phyloP scores from a whole-genome alignment of 768 basidiomycete genomes.

The Auricularia sp. region DNA sequence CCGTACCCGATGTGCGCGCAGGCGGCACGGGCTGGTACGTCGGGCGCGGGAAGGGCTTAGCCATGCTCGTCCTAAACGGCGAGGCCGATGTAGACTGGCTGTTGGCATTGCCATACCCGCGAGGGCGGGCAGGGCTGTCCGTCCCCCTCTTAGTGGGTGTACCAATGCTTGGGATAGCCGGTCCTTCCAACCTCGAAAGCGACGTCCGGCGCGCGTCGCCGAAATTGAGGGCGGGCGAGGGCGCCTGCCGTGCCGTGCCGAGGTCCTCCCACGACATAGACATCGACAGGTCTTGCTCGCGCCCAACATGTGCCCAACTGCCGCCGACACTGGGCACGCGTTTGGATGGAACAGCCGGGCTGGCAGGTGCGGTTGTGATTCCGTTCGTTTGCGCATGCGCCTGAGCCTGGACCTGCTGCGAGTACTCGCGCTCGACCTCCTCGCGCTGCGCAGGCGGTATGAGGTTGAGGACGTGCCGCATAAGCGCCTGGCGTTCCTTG shows the following conservation, averaged over 20 bases:
- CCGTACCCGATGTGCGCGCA: background rate
- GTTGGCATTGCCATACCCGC: background rate
- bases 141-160: background rate
- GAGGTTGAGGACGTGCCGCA: background rate
- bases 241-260: background rate
- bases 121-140: background rate
- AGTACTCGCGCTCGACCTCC: background rate
- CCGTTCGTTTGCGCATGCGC: background rate
- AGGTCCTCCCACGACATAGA: conserved; percentile 1
- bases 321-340: background rate
- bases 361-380: background rate
- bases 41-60: background rate
- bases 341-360: background rate
- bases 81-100: background rate
- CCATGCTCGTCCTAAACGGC: background rate
- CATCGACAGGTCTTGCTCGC: background rate
- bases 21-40: background rate
- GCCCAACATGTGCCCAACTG: background rate
- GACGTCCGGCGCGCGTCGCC: background rate
- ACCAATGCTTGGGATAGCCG: background rate
- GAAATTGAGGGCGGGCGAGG: background rate
- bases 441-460: background rate
- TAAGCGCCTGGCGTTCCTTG: background rate
- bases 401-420: background rate
- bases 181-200: background rate